Base-by-base conservation (phyloP, 2,329 filamentous ascomycete genomes). In the Paecilomyces sp. region DNA sequence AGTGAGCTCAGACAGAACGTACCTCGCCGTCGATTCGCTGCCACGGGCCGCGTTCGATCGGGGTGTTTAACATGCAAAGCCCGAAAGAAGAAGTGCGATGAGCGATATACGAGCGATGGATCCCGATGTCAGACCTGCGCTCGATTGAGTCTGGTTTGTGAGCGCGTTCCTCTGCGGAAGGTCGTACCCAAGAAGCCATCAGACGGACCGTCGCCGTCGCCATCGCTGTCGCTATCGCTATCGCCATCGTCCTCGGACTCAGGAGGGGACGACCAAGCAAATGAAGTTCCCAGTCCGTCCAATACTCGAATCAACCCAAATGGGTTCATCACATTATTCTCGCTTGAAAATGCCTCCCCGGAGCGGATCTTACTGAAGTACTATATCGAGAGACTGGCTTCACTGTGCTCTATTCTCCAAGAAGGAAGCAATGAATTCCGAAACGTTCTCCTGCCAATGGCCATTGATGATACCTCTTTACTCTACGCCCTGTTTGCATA, bases 31-130 rank as follows among this genome's bases (percentile, higher is more conserved):
- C 57, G 60, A 34, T 61, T 61, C 55, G 60, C 60, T 54, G 57
- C 54, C 54, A 56, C 52, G n/a, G 60, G 60, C 13, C 60, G 60
- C 9, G 60, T 59, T 13, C 60, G 60, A 47, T 60, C 59, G 12
- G 61, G 63, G 12, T 66, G 64, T 47, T 54, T 63, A 24, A 66
- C 63, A 6, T 66, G 64, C 41, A 57, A 61, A n/a, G 18, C 30
- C 7, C 61, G 62, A 24, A 63, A 57, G 18, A 61, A 62, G 50
- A 65, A 64, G 41, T 65, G 63, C 41, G 60, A 63, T 56, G 63
- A 64, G 50, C 57, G 53, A 15, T 50, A 41, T 28, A 50, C 56
- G 11, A n/a, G 51, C 11, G 56, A 53, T 6, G 56, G 52, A 4
- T 41, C 41, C 33, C 36, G 30, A 3, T 61, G 60, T 54, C 52